Base-by-base conservation (phyloP, 129 eudicot species). In the Lactuca saligna region DNA sequence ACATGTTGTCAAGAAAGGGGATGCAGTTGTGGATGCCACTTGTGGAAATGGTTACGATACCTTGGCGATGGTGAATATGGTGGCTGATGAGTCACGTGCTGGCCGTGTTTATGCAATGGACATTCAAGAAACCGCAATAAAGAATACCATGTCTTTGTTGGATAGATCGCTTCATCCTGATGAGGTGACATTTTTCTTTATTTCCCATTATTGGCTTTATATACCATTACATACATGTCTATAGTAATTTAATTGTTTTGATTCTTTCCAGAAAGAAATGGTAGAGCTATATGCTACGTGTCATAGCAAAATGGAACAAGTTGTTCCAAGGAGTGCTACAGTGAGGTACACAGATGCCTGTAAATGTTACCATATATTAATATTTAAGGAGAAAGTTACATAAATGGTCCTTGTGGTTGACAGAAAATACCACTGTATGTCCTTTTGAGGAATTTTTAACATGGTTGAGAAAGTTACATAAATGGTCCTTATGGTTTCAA, bases 21-120 rank as follows among this genome's bases (percentile, higher is more conserved):
- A 93, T 39, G 35, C 57, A n/a, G 91, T 85, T 42, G 82, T 93
- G 50, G 98, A 93, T 69, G 98, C 98, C 48, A 93, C 98, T 48
- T 93, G 95, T 74, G 98, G 98, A 68, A 93, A 93, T 73, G 98
- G 98, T 38, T 20, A 86, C 44, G 98, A 89, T 74, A 93, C 98
- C 29, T 69, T 93, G 31, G 98, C 92, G 38, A 74, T 93, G 92
- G 51, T 82, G 13, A 75, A 80, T 57, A 65, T 93, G 91, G 87
- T 89, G 32, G 82, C 89, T 50, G 88, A 89, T 62, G 69, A 72
- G 25, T 71, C 80, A 15, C 72, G 17, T 11, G 66, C n/a, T 5
- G 92, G 97, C 3, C 86, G 82, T 66, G 98, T 93, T 56, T 93
- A 82, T 65, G 89, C 90, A 20, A 75, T 93, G 88, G 98, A 93